Base-by-base conservation (phyloP, 306 rosid genomes). In the Hippophae tibetana region DNA sequence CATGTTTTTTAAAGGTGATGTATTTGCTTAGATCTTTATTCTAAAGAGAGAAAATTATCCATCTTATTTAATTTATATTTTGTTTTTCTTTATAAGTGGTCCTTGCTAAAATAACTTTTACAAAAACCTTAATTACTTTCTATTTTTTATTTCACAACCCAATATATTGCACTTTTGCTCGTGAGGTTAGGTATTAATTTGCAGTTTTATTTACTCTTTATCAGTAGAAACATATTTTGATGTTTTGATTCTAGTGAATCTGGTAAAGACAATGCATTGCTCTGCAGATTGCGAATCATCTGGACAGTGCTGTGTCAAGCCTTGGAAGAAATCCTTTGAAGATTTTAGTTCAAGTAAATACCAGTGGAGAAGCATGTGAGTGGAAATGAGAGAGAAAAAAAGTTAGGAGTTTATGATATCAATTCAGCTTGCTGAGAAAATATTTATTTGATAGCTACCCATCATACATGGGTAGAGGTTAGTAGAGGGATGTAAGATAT, bases 361-460 rank as follows among this genome's bases (percentile, higher is more conserved):
- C 95, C 62, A 89, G 97, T 73, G 97, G 97, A 73, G 95, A 89
- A 84, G 79, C 52, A 65, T 86, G 97, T 89, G 72, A 76, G 97
- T 74, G 43, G 62, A 70, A 63, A 61, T 61, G 69, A 14, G 13
- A 44, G 8, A 31, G 74, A 55, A 58, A 43, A 48, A 27, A 5
- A 66, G 52, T 47, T 59, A 13, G 61, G 8, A 60, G 61, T 58
- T 6, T 52, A 10, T 51, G 8, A 49, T 13, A 13, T 31, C 38
- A 31, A 31, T 4, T 31, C 5, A 31, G 38, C 38, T 31, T 31
- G 38, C 5, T 31, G 38, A 31, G 38, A 31, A 31, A 31, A 31
- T 31, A 31, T 31, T 31, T 31, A 31, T 31, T 31, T 31, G 38
- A 31, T 31, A 31, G 5, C 38, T 31, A 31, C 38, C 38, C 38